Percentiles rank a stretch among this genome's conserved stretches.
Conservation (phyloP, 495 filamentous ascomycete species). For the Penicillium cataractarum region DNA sequence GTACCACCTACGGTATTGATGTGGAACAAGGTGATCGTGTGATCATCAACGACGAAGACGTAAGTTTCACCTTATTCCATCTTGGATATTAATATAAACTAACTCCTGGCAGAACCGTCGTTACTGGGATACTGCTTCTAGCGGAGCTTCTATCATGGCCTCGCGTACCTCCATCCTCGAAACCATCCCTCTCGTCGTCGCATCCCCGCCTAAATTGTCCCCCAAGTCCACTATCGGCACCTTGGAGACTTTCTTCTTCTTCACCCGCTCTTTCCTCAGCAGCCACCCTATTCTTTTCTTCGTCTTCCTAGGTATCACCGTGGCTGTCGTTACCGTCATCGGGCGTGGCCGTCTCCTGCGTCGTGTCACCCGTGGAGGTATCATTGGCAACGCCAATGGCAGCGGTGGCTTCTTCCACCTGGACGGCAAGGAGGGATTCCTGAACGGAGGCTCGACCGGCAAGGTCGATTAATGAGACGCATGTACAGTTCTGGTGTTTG, state of each 20-base stretch:
- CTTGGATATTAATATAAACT: slow-evolving; percentile 23
- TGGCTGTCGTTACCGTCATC: slow-evolving; percentile 35
- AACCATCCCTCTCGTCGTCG: slow-evolving; percentile 78
- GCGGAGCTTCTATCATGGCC: slow-evolving; percentile 82
- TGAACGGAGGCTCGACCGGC: slow-evolving; percentile 60
- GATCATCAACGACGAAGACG: slow-evolving; percentile 96
- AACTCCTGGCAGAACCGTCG: slow-evolving; percentile 68
- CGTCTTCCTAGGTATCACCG: slow-evolving; percentile 58
- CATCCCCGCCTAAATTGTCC: slow-evolving; percentile 76
- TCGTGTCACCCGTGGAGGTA: slow-evolving; percentile 47
- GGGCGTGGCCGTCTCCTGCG: slow-evolving; percentile 39
- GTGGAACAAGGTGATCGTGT: slow-evolving; percentile 85
- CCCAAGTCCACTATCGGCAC: slow-evolving; percentile 83
- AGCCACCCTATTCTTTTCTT: slow-evolving; percentile 75
- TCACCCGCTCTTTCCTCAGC: slow-evolving; percentile 64
- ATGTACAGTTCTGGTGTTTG: slow-evolving; percentile 46
- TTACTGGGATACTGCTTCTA: slow-evolving; percentile 93
- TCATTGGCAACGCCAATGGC: slow-evolving; percentile 58
- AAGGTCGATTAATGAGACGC: slow-evolving; percentile 73
- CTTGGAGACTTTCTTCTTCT: slow-evolving; percentile 79
- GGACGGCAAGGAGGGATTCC: slow-evolving; percentile 76
- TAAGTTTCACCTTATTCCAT: slow-evolving; percentile 52
- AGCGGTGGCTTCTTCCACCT: slow-evolving; percentile 74
- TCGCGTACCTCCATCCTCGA: slow-evolving; percentile 94
- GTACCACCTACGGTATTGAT: slow-evolving; percentile 90